phyloP scores from a whole-genome alignment of 78 protist genomes.

The Paratrimastix pyriformis region DNA sequence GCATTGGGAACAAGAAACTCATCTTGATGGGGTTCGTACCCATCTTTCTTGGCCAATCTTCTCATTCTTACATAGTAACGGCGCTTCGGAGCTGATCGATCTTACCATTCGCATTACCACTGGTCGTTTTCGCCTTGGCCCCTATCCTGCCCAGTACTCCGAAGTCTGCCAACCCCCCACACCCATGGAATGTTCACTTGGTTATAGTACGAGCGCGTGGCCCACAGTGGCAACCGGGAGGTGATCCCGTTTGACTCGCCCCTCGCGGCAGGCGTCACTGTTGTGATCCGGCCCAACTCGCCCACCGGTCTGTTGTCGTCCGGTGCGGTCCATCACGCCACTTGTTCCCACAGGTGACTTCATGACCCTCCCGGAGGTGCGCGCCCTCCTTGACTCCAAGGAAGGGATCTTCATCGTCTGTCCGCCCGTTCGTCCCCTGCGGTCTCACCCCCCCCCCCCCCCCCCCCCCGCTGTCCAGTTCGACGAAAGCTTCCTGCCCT shows the following conservation, averaged over 20 bases:
- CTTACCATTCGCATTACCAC: neutral
- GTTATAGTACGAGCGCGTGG: neutral
- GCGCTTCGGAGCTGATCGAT: slow-evolving; percentile 23
- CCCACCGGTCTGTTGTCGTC: too few species aligned
- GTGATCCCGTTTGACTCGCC: too few species aligned
- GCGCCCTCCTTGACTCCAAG: neutral
- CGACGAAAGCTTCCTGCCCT: slow-evolving; percentile 12
- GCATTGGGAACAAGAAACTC: neutral
- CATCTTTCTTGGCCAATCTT: too few species aligned
- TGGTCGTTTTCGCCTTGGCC: slow-evolving; percentile 11
- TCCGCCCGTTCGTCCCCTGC: too few species aligned
- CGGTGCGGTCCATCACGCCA: too few species aligned
- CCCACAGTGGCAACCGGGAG: too few species aligned
- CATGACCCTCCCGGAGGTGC: neutral
- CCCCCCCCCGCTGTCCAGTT: too few species aligned
- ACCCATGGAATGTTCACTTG: neutral
- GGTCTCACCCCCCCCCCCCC: too few species aligned
- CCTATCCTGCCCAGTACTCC: slow-evolving; percentile 4
- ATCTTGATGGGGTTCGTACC: too few species aligned
- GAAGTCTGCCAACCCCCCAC: neutral
- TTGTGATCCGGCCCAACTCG: slow-evolving; percentile 9
- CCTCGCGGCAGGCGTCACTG: slow-evolving; percentile 1
- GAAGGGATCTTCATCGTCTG: neutral
- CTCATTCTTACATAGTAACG: too few species aligned
- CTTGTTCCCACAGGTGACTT: slow-evolving; percentile 22